Conservation (phyloP, 805 yeast genomes). For the Ogataea chonburiensis region DNA sequence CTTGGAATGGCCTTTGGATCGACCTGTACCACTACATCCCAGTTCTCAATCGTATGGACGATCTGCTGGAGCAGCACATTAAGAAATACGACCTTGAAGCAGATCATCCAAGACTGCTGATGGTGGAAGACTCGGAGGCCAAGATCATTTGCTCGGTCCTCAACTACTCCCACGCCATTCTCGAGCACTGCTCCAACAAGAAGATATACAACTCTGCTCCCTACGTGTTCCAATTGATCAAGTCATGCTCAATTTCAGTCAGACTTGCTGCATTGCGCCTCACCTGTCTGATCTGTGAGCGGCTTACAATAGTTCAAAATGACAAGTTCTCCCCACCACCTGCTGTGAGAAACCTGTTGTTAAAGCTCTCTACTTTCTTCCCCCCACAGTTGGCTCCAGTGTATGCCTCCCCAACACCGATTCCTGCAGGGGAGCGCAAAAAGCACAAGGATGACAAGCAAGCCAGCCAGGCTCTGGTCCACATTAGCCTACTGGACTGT, state of each 20-base stretch:
- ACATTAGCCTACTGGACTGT: conserved; percentile 30
- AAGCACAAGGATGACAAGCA: conserved; percentile 16
- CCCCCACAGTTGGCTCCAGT: conserved; percentile 38
- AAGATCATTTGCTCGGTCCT: conserved; percentile 49
- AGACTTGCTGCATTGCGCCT: conserved; percentile 55
- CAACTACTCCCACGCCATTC: conserved; percentile 57
- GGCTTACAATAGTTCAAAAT: conserved; percentile 48
- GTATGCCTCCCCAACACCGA: conserved; percentile 18
- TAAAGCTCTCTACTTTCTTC: conserved; percentile 47
- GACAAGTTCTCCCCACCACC: conserved; percentile 45
- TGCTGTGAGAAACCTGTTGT: conserved; percentile 42
- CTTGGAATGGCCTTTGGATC: conserved; percentile 36
- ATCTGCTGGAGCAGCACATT: conserved; percentile 53
- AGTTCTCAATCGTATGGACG: conserved; percentile 73
- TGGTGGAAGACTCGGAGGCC: conserved; percentile 47
- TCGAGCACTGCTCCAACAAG: conserved; percentile 69
- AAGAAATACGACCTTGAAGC: conserved; percentile 51
- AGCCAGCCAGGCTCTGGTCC: conserved; percentile 18
- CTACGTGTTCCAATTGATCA: conserved; percentile 55
- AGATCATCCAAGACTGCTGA: conserved; percentile 45
- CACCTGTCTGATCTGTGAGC: conserved; percentile 56
- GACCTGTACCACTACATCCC: conserved; percentile 75
- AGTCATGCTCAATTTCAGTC: conserved; percentile 58
- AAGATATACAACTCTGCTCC: conserved; percentile 67
- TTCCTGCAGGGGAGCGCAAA: conserved; percentile 30